Conservation (phyloP, 2,329 filamentous ascomycete genomes). For the Trichoderma harzianum region DNA sequence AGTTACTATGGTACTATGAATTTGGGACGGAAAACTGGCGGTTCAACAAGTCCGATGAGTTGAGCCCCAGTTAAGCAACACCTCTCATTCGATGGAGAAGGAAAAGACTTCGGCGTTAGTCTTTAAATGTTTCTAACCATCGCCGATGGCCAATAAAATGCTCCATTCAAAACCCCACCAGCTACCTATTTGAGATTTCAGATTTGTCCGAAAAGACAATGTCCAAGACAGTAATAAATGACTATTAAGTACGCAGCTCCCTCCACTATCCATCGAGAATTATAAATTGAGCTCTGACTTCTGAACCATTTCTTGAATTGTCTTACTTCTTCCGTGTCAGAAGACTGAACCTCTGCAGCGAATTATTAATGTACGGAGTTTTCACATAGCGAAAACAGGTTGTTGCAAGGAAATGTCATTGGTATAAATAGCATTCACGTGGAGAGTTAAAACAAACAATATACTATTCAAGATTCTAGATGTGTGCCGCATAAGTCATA, state of each 20-base stretch:
- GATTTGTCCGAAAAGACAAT: not conserved
- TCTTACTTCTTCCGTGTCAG: not conserved
- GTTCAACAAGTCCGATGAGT: not conserved
- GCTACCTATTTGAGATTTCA: not conserved
- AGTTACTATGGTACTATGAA: not conserved
- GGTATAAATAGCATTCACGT: not conserved
- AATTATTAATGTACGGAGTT: not conserved
- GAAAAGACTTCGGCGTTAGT: not conserved
- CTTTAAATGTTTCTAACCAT: not conserved
- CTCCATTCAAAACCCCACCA: not conserved
- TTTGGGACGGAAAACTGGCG: not conserved
- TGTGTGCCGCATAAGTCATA: not conserved
- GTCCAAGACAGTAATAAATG: not conserved
- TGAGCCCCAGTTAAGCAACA: not conserved
- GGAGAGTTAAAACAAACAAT: not conserved
- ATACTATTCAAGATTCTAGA: not conserved
- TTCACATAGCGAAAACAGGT: not conserved
- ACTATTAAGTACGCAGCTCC: not conserved
- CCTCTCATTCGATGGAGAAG: not conserved
- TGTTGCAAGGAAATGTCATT: not conserved
- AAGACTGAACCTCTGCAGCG: not conserved
- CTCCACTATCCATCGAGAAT: not conserved
- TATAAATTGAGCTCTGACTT: not conserved
- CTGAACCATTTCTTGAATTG: not conserved
- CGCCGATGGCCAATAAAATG: not conserved